Evolutionary conservation across 176 grass and related monocot species (phyloP).

Genomic region (Avena eriantha): DNA sequence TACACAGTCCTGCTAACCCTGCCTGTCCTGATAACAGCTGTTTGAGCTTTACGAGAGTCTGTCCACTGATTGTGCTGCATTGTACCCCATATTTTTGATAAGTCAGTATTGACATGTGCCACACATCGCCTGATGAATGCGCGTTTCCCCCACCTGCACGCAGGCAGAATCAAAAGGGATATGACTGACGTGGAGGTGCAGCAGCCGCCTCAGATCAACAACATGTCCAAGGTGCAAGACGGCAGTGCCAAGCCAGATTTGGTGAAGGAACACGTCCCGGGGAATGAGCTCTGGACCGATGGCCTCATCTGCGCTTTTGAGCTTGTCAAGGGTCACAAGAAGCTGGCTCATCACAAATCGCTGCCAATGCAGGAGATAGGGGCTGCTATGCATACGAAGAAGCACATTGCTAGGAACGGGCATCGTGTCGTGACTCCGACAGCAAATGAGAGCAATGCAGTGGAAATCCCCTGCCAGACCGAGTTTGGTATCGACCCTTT

Average conservation of each 20-base stretch:
- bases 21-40: background rate
- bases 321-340: constrained; percentile 58
- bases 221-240: constrained; percentile 50
- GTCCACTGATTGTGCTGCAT: background rate
- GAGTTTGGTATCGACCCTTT: constrained; percentile 33
- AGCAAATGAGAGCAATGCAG: constrained; percentile 36
- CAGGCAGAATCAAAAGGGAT: constrained; percentile 20
- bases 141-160: background rate
- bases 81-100: background rate
- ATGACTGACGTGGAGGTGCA: constrained; percentile 53
- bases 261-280: constrained; percentile 57
- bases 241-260: constrained; percentile 38
- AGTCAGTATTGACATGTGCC: background rate
- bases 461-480: constrained; percentile 29
- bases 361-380: constrained; percentile 38
- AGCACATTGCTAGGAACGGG: constrained; percentile 27
- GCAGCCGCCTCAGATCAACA: constrained; percentile 37
- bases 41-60: constrained; percentile 9
- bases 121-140: background rate
- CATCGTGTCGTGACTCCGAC: background rate
- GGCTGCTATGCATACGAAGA: constrained; percentile 23
- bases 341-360: constrained; percentile 40
- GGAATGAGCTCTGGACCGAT: constrained; percentile 78
- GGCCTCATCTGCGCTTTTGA: constrained; percentile 95
- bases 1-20: background rate